phyloP scores from a whole-genome alignment of 176 grass and related monocot species.

The Otatea glauca region DNA sequence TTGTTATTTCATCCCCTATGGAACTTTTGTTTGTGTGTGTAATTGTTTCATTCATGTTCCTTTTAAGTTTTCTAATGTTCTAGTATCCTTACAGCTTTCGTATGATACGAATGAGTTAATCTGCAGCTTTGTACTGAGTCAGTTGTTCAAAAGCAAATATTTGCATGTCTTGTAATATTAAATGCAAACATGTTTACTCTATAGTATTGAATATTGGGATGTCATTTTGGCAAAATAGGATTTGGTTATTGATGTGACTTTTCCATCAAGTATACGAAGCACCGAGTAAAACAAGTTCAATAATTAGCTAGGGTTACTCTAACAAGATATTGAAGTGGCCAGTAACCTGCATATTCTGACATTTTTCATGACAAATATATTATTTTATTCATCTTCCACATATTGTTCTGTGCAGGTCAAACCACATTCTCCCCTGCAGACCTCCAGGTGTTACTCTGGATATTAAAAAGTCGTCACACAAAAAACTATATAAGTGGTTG shows the following conservation, averaged over 20 bases:
- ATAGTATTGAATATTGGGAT: not conserved
- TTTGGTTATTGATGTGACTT: not conserved
- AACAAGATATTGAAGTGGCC: conserved; percentile 13
- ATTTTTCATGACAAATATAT: conserved; percentile 6
- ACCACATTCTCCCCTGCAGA: conserved; percentile 88
- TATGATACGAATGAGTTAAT: not conserved
- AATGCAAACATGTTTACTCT: not conserved
- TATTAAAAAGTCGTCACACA: conserved; percentile 94
- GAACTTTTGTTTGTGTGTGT: not conserved
- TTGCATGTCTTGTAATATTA: not conserved
- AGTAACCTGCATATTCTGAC: not conserved
- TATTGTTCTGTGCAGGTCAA: conserved; percentile 64
- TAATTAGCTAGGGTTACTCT: not conserved
- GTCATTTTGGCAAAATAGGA: not conserved
- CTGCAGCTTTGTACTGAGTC: not conserved
- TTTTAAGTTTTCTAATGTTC: conserved; percentile 6
- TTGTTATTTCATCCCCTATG: not conserved
- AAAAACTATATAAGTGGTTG: conserved; percentile 93
- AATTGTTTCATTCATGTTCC: not conserved
- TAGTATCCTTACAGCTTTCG: not conserved
- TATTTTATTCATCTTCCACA: not conserved
- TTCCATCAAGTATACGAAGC: not conserved
- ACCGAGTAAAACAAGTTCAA: not conserved
- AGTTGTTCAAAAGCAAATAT: not conserved
- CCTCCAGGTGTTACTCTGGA: conserved; percentile 84